phyloP scores from a whole-genome alignment of 768 basidiomycete species.

The Hydnomerulius pinastri region DNA sequence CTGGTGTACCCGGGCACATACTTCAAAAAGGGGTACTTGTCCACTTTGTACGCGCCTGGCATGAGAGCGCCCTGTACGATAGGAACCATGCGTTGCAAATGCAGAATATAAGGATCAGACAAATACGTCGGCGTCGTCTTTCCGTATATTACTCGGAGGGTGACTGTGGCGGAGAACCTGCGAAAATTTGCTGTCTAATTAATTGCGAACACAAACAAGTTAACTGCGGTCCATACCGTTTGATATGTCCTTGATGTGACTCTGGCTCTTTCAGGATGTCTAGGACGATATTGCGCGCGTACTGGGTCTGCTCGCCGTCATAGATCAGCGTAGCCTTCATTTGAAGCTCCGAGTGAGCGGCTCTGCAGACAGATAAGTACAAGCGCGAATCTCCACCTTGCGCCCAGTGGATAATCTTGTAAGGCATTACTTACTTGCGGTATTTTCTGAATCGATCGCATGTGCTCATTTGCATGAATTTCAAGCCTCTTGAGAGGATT shows the following conservation, averaged over 20 bases:
- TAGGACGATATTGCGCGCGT: slow-evolving; percentile 14
- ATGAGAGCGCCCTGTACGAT: slow-evolving; percentile 32
- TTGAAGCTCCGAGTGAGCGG: slow-evolving; percentile 52
- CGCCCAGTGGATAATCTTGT: background rate
- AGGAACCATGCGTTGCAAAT: background rate
- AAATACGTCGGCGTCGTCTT: slow-evolving; percentile 50
- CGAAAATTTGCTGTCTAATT: background rate
- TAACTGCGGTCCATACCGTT: slow-evolving; percentile 43
- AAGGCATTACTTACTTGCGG: slow-evolving; percentile 40
- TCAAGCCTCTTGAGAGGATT: slow-evolving; percentile 54
- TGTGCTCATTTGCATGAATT: slow-evolving; percentile 47
- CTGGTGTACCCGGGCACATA: slow-evolving; percentile 19
- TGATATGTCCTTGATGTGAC: slow-evolving; percentile 5
- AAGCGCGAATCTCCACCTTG: background rate
- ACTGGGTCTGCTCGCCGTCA: slow-evolving; percentile 41
- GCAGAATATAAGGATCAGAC: background rate
- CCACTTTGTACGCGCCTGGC: slow-evolving; percentile 53
- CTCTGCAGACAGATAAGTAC: slow-evolving; percentile 28
- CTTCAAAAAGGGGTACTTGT: slow-evolving; percentile 47
- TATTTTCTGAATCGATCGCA: slow-evolving; percentile 57
- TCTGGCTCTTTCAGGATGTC: slow-evolving; percentile 8
- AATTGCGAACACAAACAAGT: slow-evolving; percentile 17
- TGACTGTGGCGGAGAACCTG: slow-evolving; percentile 16
- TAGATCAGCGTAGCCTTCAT: slow-evolving; percentile 46
- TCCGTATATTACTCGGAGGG: slow-evolving; percentile 46